Evolutionary conservation across 2,329 filamentous ascomycete species (phyloP).

Genomic region (Domatiomyces catenatus): DNA sequence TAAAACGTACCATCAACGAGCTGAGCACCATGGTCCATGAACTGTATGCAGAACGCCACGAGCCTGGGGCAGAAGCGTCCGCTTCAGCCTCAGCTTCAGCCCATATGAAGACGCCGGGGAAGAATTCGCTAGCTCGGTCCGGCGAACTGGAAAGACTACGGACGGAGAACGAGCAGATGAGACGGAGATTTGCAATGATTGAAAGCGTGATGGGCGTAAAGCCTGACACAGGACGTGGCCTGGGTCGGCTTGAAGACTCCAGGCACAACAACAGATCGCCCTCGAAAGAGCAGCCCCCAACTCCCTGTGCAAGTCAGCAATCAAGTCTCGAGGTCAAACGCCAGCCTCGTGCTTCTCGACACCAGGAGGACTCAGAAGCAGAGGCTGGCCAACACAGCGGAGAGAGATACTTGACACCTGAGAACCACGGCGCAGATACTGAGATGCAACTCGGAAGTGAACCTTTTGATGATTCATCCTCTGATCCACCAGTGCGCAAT

Average conservation of each 20-base stretch:
- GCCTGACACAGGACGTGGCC: neutral
- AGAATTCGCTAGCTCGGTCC: constrained; percentile 3
- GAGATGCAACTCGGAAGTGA: neutral
- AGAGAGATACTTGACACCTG: neutral
- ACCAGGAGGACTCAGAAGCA: neutral
- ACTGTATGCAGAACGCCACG: constrained; percentile 2
- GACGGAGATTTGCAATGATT: constrained; percentile 9
- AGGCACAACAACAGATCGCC: neutral
- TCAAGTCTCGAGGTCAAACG: neutral
- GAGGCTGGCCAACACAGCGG: neutral
- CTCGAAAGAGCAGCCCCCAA: neutral
- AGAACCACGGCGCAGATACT: neutral
- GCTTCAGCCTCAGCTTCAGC: neutral
- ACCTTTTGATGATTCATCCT: neutral
- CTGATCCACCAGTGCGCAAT: neutral
- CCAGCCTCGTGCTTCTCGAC: neutral
- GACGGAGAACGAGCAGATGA: constrained; percentile 13
- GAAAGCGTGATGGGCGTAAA: constrained; percentile 5
- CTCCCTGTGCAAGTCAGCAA: constrained; percentile 7
- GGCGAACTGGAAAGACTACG: constrained; percentile 9
- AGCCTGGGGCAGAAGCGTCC: neutral
- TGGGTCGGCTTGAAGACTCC: neutral
- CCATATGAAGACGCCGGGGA: constrained; percentile 4
- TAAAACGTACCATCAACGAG: constrained; percentile 8
- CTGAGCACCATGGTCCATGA: constrained; percentile 8